phyloP scores from a whole-genome alignment of 2,329 filamentous ascomycete genomes.

The Curvularia spicifera region DNA sequence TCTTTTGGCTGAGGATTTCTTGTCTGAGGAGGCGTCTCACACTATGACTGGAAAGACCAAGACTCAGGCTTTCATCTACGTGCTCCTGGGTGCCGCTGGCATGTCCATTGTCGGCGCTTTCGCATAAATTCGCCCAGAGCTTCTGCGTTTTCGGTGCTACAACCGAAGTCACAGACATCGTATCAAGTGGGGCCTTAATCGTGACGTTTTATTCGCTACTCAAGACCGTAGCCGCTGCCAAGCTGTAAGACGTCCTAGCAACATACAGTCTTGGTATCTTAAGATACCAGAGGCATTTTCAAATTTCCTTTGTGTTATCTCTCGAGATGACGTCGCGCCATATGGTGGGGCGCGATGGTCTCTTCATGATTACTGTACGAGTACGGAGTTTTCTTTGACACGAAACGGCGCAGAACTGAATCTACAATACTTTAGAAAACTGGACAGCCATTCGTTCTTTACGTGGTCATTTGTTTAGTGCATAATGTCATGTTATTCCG shows the following conservation, averaged over 20 bases:
- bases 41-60: slow-evolving; percentile 61
- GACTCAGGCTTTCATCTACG: slow-evolving; percentile 58
- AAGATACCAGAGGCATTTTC: not conserved
- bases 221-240: not conserved
- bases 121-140: not conserved
- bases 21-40: slow-evolving; percentile 57
- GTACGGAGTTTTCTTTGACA: slow-evolving; percentile 21
- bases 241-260: not conserved
- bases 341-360: not conserved
- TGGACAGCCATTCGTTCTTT: slow-evolving; percentile 48
- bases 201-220: not conserved
- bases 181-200: not conserved
- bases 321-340: not conserved
- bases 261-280: not conserved
- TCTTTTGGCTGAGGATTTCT: slow-evolving; percentile 68
- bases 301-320: slow-evolving; percentile 2
- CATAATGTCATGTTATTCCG: slow-evolving; percentile 45
- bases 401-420: slow-evolving; percentile 6
- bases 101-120: slow-evolving; percentile 35
- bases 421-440: slow-evolving; percentile 32
- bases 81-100: slow-evolving; percentile 48
- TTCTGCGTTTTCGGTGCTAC: not conserved
- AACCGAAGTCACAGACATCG: not conserved
- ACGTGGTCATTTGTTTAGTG: slow-evolving; percentile 37
- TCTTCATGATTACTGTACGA: slow-evolving; percentile 23